A percentile compares a stretch with the other conserved stretches of the same genome.
phyloP scores from a whole-genome alignment of 306 rosid genomes.

The Rosa lucieae region DNA sequence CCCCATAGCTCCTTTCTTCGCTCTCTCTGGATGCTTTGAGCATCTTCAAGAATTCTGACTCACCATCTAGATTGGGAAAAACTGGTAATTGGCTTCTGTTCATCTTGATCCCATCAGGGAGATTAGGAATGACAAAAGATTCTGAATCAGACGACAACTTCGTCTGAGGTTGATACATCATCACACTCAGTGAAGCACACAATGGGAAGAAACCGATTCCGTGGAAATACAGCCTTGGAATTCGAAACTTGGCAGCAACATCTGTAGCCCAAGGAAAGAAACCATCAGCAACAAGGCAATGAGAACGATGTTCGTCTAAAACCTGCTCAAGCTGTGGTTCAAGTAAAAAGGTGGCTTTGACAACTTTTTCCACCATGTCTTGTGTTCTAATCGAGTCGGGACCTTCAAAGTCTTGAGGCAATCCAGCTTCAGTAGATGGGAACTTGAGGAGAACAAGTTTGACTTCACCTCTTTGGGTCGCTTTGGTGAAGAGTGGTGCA shows the following conservation, averaged over 20 bases:
- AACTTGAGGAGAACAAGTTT: not conserved
- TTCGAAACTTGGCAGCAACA: conserved; percentile 17
- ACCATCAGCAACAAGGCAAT: not conserved
- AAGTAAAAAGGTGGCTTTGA: not conserved
- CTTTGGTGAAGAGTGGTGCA: not conserved
- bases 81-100: not conserved
- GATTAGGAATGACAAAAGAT: conserved; percentile 9
- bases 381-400: not conserved
- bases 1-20: conserved; percentile 42
- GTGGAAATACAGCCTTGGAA: conserved; percentile 10
- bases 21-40: conserved; percentile 16
- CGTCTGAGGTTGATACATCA: not conserved
- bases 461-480: conserved; percentile 4
- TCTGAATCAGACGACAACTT: conserved; percentile 9
- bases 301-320: not conserved
- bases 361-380: not conserved
- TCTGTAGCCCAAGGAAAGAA: conserved; percentile 8
- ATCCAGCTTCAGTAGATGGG: conserved; percentile 19
- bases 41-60: not conserved
- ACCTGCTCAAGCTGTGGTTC: not conserved
- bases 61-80: not conserved
- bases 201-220: conserved; percentile 17
- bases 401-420: conserved; percentile 39
- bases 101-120: conserved; percentile 13
- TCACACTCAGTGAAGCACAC: not conserved